Evolutionary conservation across 108 stramenopile species (phyloP).

Genomic region (Halocafeteria seosinensis): DNA sequence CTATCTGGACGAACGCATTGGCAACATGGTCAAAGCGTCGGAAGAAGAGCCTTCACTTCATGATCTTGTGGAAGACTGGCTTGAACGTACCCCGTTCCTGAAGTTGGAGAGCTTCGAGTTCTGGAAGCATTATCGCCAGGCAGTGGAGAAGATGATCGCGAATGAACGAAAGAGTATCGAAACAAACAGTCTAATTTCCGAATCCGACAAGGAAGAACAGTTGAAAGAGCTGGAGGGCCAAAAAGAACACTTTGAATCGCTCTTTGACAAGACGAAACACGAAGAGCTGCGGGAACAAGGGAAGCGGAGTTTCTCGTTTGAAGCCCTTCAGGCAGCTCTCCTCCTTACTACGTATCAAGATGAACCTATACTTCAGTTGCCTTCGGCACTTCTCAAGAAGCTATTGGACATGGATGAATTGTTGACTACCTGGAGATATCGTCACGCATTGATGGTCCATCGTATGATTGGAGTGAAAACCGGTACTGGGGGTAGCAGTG

Average conservation of each 20-base stretch:
- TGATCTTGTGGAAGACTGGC: background rate
- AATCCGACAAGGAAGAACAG: background rate
- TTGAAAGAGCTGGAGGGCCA: background rate
- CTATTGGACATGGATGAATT: background rate
- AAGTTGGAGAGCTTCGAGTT: background rate
- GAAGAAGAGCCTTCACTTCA: background rate
- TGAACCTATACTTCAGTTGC: background rate
- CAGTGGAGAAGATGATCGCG: background rate
- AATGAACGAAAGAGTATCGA: background rate
- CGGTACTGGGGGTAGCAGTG: background rate
- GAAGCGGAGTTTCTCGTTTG: background rate
- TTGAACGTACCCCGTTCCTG: background rate
- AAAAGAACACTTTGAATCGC: background rate
- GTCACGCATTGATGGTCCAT: background rate
- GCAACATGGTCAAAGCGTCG: background rate
- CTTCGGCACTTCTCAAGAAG: background rate
- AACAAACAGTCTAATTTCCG: background rate
- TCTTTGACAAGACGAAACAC: background rate
- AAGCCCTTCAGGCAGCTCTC: background rate
- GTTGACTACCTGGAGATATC: background rate
- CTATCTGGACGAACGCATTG: background rate
- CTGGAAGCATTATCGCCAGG: background rate
- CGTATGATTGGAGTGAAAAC: conserved; percentile 2
- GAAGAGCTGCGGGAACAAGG: background rate
- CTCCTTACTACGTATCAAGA: background rate